Evolutionary conservation across 2,329 filamentous ascomycete species (phyloP), one percentile per base, ranked within the genome.

Genomic region (Aspergillus arachidicola): DNA sequence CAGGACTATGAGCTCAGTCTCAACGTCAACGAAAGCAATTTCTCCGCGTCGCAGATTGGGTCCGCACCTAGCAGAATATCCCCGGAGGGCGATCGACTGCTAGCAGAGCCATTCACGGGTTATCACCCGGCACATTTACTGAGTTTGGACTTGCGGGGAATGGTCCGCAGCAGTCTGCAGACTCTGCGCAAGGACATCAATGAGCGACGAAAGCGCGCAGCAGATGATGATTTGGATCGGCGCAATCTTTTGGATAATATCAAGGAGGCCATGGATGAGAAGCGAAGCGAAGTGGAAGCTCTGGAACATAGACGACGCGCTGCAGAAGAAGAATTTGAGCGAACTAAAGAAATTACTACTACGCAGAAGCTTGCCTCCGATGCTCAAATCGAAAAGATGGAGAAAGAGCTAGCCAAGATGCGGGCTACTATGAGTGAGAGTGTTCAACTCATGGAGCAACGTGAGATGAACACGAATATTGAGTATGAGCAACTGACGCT

Each of bases 331-430:
- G 94, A 97, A 75, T 96, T 97, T 75, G 93, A 97, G 73, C 93
- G 92, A 79, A 94, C 93, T 23, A 94, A 94, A 74, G 95, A 97
- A 83, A 87, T 88, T 63, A 94, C 91, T 9, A 91, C 87, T 53
- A 92, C 93, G 21, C 93, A 97, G 76, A 96, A 96, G 80, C 87
- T 94, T 75, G 90, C 89, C 9, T 92, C 90, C 2, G 95, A 98
- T 75, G 89, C 94, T 10, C 94, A 98, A 77, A 97, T 99, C 72
- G 95, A 99, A 79, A 95, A 95, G 83, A 96, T 97, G 90, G 95
- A 99, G 80, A 97, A 97, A 79, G 94, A 99, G 77, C 83, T 99
- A n/a, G 91, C 92, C 54, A 92, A 93, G 76, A 96, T 98, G 92
- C 87, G 94, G 48, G 87, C 90, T 2, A 90, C 90, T 12, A 82